These are phyloP conservation scores for Diaporthe sp. DNA, from an alignment of 2,329 filamentous ascomycete species.

Conservation along the genomic window DNA sequence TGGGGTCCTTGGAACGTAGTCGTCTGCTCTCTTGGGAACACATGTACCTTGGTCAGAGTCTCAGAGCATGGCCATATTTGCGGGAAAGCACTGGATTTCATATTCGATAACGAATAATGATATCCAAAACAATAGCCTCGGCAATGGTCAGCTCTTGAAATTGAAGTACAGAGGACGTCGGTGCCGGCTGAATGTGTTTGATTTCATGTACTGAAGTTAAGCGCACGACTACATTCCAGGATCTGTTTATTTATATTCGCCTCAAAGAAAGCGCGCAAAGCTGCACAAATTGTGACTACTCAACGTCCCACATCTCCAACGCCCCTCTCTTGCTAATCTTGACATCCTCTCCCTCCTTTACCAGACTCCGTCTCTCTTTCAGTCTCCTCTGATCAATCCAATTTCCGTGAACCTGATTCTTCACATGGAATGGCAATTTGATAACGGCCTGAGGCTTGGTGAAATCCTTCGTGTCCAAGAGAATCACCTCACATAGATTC, in stretches of 20 bases:
- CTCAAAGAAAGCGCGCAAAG: background rate
- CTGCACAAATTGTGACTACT: background rate
- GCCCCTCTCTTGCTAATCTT: constrained; percentile 30
- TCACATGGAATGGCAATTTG: constrained; percentile 52
- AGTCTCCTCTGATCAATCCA: constrained; percentile 45
- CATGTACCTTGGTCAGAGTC: too few relatives aligned
- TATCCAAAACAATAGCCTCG: too few relatives aligned
- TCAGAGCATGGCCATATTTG: too few relatives aligned
- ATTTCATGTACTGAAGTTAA: background rate
- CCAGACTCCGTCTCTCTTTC: constrained; percentile 28
- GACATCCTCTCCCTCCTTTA: constrained; percentile 9
- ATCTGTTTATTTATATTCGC: background rate
- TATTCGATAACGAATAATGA: too few relatives aligned
- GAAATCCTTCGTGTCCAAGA: constrained; percentile 56
- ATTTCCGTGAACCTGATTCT: constrained; percentile 49
- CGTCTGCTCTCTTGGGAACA: too few relatives aligned
- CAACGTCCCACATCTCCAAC: constrained; percentile 29
- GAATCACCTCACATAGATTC: constrained; percentile 53
- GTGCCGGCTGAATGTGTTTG: background rate
- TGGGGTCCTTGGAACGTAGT: too few relatives aligned
- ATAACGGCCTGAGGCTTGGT: constrained; percentile 53
- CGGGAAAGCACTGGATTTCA: too few relatives aligned
- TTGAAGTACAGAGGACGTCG: too few relatives aligned
- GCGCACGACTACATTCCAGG: background rate
- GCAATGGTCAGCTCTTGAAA: too few relatives aligned